Conservation (phyloP, 805 yeast species). For the Grigorovia transvaalensis region DNA sequence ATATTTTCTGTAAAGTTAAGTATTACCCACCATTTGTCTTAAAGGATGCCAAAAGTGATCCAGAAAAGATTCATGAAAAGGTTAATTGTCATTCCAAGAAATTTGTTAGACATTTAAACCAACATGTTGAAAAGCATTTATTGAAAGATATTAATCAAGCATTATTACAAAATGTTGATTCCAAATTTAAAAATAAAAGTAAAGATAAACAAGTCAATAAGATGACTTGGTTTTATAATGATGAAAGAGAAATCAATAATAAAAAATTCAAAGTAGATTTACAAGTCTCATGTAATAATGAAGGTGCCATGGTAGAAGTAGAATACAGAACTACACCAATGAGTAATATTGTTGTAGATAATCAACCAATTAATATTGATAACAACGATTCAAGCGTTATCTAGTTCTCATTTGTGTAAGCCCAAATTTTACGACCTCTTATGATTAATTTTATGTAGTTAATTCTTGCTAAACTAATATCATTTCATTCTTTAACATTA, state of each 20-base stretch:
- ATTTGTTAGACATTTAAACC: constrained; percentile 63
- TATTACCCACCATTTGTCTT: constrained; percentile 69
- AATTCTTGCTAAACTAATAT: too few relatives aligned
- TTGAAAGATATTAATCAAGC: constrained; percentile 53
- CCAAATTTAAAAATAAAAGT: constrained; percentile 43
- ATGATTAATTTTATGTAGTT: too few relatives aligned
- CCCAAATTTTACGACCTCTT: too few relatives aligned
- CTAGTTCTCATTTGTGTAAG: neutral
- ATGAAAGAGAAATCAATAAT: constrained; percentile 44
- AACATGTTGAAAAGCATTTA: constrained; percentile 63
- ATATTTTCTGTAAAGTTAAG: constrained; percentile 52
- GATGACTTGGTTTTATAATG: constrained; percentile 55
- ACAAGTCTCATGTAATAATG: constrained; percentile 52
- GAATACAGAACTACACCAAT: constrained; percentile 47
- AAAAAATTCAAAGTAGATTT: constrained; percentile 58
- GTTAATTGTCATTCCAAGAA: constrained; percentile 63
- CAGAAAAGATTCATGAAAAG: constrained; percentile 61
- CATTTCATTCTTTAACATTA: too few relatives aligned
- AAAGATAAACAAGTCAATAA: constrained; percentile 36
- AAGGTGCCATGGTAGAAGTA: constrained; percentile 58
- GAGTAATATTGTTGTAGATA: neutral
- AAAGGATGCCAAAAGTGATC: constrained; percentile 55
- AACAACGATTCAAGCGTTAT: neutral
- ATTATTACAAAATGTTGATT: constrained; percentile 38
- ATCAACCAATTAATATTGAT: neutral